Conservation (phyloP, 2,329 filamentous ascomycete genomes). For the Gnomoniopsis smithogilvyi region DNA sequence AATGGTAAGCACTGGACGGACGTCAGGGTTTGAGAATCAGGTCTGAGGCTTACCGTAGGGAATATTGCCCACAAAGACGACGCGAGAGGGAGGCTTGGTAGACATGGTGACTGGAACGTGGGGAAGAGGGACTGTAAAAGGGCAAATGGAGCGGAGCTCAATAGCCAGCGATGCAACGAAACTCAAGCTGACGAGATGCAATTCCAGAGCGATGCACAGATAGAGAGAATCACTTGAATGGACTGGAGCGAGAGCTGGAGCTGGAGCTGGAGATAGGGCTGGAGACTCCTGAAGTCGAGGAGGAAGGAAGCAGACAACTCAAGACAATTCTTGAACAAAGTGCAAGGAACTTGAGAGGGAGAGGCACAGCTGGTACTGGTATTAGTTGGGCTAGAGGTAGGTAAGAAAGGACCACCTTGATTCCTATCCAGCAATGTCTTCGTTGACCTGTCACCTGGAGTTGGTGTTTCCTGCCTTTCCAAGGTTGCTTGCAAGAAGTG, state of each 20-base stretch:
- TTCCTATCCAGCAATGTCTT: not conserved
- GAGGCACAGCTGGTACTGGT: constrained; percentile 5
- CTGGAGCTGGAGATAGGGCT: no score
- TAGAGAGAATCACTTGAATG: no score
- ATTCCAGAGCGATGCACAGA: no score
- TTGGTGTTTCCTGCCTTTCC: not conserved
- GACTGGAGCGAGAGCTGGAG: no score
- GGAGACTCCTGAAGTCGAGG: not conserved
- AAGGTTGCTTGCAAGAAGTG: no score
- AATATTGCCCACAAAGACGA: constrained; percentile 84
- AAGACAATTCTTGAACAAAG: not conserved
- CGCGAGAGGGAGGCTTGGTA: constrained; percentile 71
- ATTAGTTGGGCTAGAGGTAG: constrained; percentile 1
- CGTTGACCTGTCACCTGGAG: not conserved
- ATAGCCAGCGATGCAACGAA: no score
- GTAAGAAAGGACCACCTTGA: not conserved
- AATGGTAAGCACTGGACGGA: constrained; percentile 10
- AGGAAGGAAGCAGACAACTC: not conserved
- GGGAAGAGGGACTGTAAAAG: not conserved
- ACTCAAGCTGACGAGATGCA: no score
- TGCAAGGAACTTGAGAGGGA: not conserved
- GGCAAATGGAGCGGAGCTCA: not conserved
- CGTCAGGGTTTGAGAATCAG: no score
- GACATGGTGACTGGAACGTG: constrained; percentile 49
- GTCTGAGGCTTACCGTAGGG: constrained; percentile 60